Evolutionary conservation across 805 yeast genomes (phyloP).

Genomic region (Lipomyces chichibuensis): DNA sequence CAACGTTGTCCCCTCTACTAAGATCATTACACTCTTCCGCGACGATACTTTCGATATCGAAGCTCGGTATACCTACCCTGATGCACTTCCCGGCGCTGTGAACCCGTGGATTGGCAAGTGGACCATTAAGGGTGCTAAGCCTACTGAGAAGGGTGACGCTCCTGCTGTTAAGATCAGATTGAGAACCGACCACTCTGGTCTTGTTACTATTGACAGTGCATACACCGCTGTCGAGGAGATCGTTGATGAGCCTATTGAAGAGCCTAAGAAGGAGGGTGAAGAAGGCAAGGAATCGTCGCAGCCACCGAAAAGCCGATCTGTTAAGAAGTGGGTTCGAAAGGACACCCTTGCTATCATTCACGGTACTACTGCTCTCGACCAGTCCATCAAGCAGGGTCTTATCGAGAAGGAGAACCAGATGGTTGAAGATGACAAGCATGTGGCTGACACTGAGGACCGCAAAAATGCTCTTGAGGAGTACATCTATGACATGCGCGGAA

Average conservation of each 20-base stretch:
- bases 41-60: conserved; percentile 81
- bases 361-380: conserved; percentile 58
- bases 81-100: conserved; percentile 71
- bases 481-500: conserved; percentile 95
- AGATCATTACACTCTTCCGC: conserved; percentile 92
- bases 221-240: conserved; percentile 90
- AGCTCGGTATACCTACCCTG: conserved; percentile 81
- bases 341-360: conserved; percentile 68
- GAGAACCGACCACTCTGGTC: conserved; percentile 96
- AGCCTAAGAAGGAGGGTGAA: conserved; percentile 51
- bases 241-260: conserved; percentile 85
- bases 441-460: conserved; percentile 97
- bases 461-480: conserved; percentile 98
- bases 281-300: conserved; percentile 52
- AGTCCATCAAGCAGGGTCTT: conserved; percentile 62
- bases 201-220: conserved; percentile 91
- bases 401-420: conserved; percentile 84
- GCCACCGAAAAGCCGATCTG: conserved; percentile 78
- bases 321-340: conserved; percentile 92
- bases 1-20: conserved; percentile 90
- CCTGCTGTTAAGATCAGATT: conserved; percentile 90
- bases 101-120: conserved; percentile 74
- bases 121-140: conserved; percentile 82
- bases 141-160: conserved; percentile 68
- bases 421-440: conserved; percentile 90